Conservation (phyloP, 306 rosid species). For the Glycyrrhiza uralensis region DNA sequence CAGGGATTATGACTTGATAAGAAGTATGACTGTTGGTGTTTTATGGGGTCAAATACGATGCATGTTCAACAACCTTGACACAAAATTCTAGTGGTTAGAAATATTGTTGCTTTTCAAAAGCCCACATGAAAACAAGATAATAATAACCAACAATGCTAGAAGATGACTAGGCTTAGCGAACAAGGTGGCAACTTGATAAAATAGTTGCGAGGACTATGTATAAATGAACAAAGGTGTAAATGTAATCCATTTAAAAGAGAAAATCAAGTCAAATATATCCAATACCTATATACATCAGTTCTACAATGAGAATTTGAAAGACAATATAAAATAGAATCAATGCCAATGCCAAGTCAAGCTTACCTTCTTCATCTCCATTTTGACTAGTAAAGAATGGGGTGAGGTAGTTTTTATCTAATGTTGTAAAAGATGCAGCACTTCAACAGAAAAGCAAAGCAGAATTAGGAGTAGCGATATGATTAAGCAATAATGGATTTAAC, state of each 20-base stretch:
- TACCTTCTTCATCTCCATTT: slow-evolving; percentile 86
- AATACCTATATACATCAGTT: neutral
- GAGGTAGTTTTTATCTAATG: slow-evolving; percentile 84
- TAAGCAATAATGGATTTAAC: no score
- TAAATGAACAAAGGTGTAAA: neutral
- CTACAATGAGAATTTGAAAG: neutral
- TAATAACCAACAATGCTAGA: neutral
- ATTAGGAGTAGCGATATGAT: neutral
- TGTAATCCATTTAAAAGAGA: neutral
- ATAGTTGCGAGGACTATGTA: neutral
- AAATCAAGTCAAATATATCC: neutral
- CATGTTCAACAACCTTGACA: neutral
- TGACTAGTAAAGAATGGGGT: slow-evolving; percentile 97
- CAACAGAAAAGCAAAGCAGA: slow-evolving; percentile 27
- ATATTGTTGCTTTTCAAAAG: neutral
- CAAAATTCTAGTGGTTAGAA: neutral
- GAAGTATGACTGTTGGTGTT: neutral
- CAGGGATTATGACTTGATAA: neutral
- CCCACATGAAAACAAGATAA: neutral
- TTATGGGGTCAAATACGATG: neutral
- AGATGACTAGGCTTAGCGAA: neutral
- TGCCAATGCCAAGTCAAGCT: slow-evolving; percentile 34
- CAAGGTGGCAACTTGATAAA: no score
- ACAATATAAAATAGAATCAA: neutral
- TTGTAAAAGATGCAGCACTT: slow-evolving; percentile 87